phyloP scores from a whole-genome alignment of 139 green algal genomes.

The Choricystis sp. region DNA sequence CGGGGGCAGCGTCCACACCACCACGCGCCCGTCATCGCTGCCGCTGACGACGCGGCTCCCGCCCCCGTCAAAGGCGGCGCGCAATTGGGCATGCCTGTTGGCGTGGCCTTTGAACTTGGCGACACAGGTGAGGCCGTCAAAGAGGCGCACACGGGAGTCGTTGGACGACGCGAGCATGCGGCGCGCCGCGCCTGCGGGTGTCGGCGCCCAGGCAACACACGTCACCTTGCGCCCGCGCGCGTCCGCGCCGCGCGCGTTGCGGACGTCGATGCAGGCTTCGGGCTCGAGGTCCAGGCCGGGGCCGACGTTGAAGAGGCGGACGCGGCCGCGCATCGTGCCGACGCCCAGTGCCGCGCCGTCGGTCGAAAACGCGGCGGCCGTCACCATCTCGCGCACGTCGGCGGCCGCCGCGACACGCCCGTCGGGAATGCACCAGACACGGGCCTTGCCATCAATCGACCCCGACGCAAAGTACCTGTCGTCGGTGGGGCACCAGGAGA shows the following conservation, averaged over 20 bases:
- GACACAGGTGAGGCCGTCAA: slow-evolving; percentile 36
- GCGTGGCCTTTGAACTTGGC: slow-evolving; percentile 82
- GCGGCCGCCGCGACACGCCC: slow-evolving; percentile 47
- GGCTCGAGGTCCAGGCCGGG: not conserved
- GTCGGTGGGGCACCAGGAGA: slow-evolving; percentile 69
- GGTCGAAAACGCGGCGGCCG: slow-evolving; percentile 43
- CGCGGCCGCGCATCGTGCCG: slow-evolving; percentile 46
- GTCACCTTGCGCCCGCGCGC: slow-evolving; percentile 61
- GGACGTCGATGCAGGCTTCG: slow-evolving; percentile 20
- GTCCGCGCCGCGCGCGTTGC: slow-evolving; percentile 37
- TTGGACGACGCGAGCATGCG: slow-evolving; percentile 74
- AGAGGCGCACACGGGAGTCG: slow-evolving; percentile 57
- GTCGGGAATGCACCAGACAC: slow-evolving; percentile 76
- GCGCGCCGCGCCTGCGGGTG: not conserved
- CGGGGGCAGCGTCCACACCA: slow-evolving; percentile 35
- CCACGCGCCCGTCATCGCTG: slow-evolving; percentile 59
- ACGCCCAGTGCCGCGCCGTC: slow-evolving; percentile 41
- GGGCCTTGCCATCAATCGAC: slow-evolving; percentile 66
- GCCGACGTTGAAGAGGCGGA: slow-evolving; percentile 5
- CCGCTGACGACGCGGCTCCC: slow-evolving; percentile 45
- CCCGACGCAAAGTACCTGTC: slow-evolving; percentile 63
- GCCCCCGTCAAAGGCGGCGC: slow-evolving; percentile 8
- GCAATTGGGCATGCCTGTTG: slow-evolving; percentile 57
- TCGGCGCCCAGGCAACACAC: slow-evolving; percentile 37
- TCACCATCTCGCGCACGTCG: slow-evolving; percentile 83